Evolutionary conservation across 306 rosid genomes (phyloP).

Genomic region (Leucaena leucocephala): DNA sequence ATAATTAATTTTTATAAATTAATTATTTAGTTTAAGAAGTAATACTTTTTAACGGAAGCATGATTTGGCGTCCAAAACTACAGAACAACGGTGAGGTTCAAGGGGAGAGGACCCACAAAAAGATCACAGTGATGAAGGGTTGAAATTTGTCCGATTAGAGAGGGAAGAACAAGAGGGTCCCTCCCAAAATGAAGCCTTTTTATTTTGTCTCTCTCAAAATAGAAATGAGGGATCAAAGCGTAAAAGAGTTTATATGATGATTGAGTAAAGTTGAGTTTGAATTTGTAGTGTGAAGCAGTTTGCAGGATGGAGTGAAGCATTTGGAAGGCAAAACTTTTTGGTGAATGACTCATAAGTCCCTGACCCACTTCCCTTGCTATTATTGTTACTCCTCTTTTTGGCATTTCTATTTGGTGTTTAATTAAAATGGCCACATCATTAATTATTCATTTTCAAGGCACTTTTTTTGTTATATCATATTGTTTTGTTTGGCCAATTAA

Average conservation of each 20-base stretch:
- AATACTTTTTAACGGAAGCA: no score
- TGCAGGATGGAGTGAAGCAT: slow-evolving; percentile 34
- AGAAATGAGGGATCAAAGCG: slow-evolving; percentile 33
- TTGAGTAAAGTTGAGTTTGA: slow-evolving; percentile 22
- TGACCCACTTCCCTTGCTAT: neutral
- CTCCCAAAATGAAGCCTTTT: slow-evolving; percentile 20
- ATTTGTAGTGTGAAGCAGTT: neutral
- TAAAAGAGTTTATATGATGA: neutral
- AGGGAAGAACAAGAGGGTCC: slow-evolving; percentile 38
- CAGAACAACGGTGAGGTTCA: neutral
- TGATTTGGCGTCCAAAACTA: no score
- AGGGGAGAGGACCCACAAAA: slow-evolving; percentile 22
- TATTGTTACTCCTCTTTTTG: slow-evolving; percentile 36
- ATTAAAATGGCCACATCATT: no score
- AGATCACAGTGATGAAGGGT: slow-evolving; percentile 23
- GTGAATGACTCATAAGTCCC: slow-evolving; percentile 7
- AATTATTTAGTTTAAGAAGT: no score
- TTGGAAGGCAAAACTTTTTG: slow-evolving; percentile 30
- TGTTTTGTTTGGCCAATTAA: no score
- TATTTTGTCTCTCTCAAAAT: slow-evolving; percentile 14
- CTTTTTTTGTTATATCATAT: no score
- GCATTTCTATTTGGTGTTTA: slow-evolving; percentile 39
- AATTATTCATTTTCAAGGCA: no score
- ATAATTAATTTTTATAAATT: no score
- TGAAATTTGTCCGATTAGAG: slow-evolving; percentile 32